Base-by-base conservation (phyloP, 2,329 filamentous ascomycete species). In the Curvularia verruculosa region DNA sequence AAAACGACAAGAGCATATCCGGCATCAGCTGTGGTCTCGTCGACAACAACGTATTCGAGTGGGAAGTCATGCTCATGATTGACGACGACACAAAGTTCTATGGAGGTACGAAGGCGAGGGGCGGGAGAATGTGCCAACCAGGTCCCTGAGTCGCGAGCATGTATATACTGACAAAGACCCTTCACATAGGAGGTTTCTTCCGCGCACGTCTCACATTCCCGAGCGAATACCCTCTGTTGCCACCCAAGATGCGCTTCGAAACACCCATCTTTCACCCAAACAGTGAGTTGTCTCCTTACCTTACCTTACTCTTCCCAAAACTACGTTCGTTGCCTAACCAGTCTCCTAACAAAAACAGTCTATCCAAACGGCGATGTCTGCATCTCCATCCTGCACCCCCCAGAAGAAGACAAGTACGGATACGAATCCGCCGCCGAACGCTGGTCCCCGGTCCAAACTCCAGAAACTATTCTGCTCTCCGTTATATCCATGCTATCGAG, bases 1-100 rank as follows among this genome's bases (percentile, higher is more conserved):
- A 96, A 79, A 87, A 85, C 23, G 89, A 91, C 75, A 94, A 92
- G 74, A 92, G 96, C 77, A 89, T 98, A 45, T 92, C 92, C 0
- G 95, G 94, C 51, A 96, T 98, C 72, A 97, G 92, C 60, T 96
- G 92, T 70, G 95, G 95, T 0, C 82, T 99, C 41, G 87, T 93
- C 50, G 87, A 89, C 70, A 90, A 90, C 76, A 89, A 96, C 75
- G 87, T 98, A 9, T 97, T 97, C 66, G 90, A 96, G 81, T 99
- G 95, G 95, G 93, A 98, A 78, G 92, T 98, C 19, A 96, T 97
- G 90, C 86, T 99, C 59, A 98, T 99, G 94, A 94, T 98, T 65
- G 92, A 87, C 61, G 93, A 97, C 69, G 92, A 96, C 73, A 93
- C 90, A 79, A 94, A 93, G 79, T 90, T 91, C 77, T 97, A 97